Evolutionary conservation across 768 basidiomycete genomes (phyloP), one percentile per base, ranked within the genome.

Genomic region (Boletus edulis): DNA sequence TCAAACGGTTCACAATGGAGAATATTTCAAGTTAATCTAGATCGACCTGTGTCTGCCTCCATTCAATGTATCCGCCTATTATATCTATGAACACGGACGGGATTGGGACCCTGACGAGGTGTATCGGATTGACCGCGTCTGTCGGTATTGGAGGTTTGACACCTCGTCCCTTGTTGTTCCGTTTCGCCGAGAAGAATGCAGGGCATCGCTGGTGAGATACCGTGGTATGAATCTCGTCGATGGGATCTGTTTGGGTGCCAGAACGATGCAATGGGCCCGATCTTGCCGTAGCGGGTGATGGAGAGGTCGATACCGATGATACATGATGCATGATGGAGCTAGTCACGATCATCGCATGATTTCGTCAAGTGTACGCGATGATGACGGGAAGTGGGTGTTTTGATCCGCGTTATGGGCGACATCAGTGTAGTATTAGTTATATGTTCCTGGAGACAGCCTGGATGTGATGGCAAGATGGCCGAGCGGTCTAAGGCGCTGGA

Each of bases 401-500:
- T 10, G 13, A 34, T 34, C 11, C 13, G 32, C 10, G 3, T 1
- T 34, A 12, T 22, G 22, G 3, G 22, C 22, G 22, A 12, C 34
- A 35, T 14, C 34, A 4, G 7, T 13, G 14, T 14, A 14, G 14
- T 13, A 14, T 3, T 0, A 1, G 22, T 6, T 35, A 5, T 35
- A 35, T 35, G 14, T 14, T 14, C 13, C 34, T 29, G 13, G 11
- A 12, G 13, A 5, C 34, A 35, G 13, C 13, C 8, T 4, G 4
- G 10, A 18, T 17, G n/a, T 18, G 1, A 40, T n/a, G 67, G 67
- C 70, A 70, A 60, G 74, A 78, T 80, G 78, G 79, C 79, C 79
- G 78, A 81, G 79, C 76, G 78, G 79, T 80, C 78, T 74, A 80
- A 81, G 78, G 78, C 78, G 78, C 78, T 75, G 77, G 79, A 81